Evolutionary conservation across 495 filamentous ascomycete genomes (phyloP).

Genomic region (Xylaria grammica): DNA sequence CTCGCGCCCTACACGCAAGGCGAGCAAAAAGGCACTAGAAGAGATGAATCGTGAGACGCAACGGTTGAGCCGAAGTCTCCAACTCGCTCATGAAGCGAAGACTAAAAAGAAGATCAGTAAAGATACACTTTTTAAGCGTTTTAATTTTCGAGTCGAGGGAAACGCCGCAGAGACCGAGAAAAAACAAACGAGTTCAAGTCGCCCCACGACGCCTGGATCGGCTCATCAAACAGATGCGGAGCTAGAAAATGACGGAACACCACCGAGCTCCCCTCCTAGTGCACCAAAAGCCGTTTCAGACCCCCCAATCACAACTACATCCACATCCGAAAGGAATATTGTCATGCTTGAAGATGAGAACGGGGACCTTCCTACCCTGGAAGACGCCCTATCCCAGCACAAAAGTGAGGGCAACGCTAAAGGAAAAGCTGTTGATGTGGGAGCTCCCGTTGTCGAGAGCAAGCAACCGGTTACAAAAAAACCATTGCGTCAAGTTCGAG

Average conservation of each 20-base stretch:
- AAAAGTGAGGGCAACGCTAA: slow-evolving; percentile 60
- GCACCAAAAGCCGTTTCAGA: slow-evolving; percentile 28
- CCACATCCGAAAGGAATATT: not conserved
- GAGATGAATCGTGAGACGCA: slow-evolving; percentile 95
- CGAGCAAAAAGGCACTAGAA: slow-evolving; percentile 94
- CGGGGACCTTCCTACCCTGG: slow-evolving; percentile 39
- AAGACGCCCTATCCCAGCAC: slow-evolving; percentile 29
- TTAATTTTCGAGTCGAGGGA: slow-evolving; percentile 66
- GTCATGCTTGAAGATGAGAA: slow-evolving; percentile 25
- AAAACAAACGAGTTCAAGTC: slow-evolving; percentile 53
- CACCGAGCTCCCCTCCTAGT: slow-evolving; percentile 57
- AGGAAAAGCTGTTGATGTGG: slow-evolving; percentile 48
- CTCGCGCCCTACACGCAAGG: slow-evolving; percentile 75
- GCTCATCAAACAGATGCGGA: slow-evolving; percentile 49
- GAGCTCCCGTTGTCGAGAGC: slow-evolving; percentile 13
- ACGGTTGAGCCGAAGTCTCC: slow-evolving; percentile 85
- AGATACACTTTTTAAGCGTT: slow-evolving; percentile 79
- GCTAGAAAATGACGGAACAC: slow-evolving; percentile 52
- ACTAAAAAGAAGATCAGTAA: slow-evolving; percentile 93
- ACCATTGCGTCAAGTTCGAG: slow-evolving; percentile 43
- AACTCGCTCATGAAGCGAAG: slow-evolving; percentile 85
- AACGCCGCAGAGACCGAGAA: slow-evolving; percentile 38
- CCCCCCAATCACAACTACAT: slow-evolving; percentile 3
- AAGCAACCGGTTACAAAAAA: slow-evolving; percentile 30
- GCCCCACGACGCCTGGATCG: slow-evolving; percentile 45